A percentile compares a stretch with the other conserved stretches of the same genome.
Conservation (phyloP, 805 yeast genomes). For the Yamadazyma nakazawae region DNA sequence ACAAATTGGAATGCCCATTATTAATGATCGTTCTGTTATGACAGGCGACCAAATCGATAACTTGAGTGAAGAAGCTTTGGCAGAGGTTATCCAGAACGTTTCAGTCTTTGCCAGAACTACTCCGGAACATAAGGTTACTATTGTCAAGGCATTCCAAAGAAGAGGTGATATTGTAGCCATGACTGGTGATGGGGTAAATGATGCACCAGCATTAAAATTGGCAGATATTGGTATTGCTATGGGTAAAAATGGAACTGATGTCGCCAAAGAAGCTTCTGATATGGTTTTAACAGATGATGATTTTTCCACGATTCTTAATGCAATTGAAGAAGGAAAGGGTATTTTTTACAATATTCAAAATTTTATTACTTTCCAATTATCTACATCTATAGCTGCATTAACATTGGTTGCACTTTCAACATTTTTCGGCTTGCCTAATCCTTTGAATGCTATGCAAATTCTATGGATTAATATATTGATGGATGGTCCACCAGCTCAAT, state of each 20-base stretch:
- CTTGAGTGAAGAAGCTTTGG: slow-evolving; percentile 67
- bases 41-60: slow-evolving; percentile 81
- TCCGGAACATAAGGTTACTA: slow-evolving; percentile 88
- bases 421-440: slow-evolving; percentile 83
- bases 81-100: slow-evolving; percentile 75
- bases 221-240: slow-evolving; percentile 96
- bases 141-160: slow-evolving; percentile 83
- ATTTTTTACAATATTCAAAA: slow-evolving; percentile 94
- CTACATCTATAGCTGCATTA: slow-evolving; percentile 93
- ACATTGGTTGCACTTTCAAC: slow-evolving; percentile 87
- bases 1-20: slow-evolving; percentile 84
- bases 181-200: slow-evolving; percentile 99
- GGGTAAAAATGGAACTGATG: slow-evolving; percentile 95
- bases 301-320: slow-evolving; percentile 87
- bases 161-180: slow-evolving; percentile 95
- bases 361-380: slow-evolving; percentile 90
- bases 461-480: slow-evolving; percentile 94
- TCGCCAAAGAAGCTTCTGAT: slow-evolving; percentile 97
- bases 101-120: slow-evolving; percentile 93
- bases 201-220: slow-evolving; percentile 95
- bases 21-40: slow-evolving; percentile 64
- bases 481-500: slow-evolving; percentile 99
- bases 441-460: slow-evolving; percentile 97
- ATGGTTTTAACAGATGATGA: slow-evolving; percentile 98
- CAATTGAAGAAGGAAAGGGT: slow-evolving; percentile 97